A percentile compares a stretch with the other conserved stretches of the same genome.
These are phyloP conservation scores for Plasmodium chabaudi DNA, from an alignment of 169 alveolate species.

Conservation along the genomic window DNA sequence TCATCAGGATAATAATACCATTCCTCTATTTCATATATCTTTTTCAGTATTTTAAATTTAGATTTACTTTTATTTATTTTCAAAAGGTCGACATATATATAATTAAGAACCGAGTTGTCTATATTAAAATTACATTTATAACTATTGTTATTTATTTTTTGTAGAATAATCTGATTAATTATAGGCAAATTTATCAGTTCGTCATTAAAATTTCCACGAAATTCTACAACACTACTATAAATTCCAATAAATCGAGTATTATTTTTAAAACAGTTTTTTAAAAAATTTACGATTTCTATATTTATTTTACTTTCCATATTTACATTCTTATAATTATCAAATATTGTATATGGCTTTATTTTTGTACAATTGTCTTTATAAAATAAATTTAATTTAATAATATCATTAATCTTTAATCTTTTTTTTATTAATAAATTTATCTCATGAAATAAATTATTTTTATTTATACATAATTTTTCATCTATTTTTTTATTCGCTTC, in stretches of 20 bases:
- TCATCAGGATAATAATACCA: conserved; percentile 43
- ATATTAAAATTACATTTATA: conserved; percentile 63
- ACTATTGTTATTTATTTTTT: conserved; percentile 51
- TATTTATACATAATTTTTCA: conserved; percentile 17
- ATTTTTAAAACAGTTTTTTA: conserved; percentile 27
- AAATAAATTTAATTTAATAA: conserved; percentile 44
- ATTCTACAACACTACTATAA: conserved; percentile 55
- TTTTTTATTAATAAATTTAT: conserved; percentile 38
- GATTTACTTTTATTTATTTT: conserved; percentile 60
- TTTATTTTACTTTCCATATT: conserved; percentile 65
- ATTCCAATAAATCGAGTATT: conserved; percentile 19
- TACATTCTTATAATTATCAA: conserved; percentile 63
- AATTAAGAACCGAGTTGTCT: conserved; percentile 33
- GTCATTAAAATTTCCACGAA: conserved; percentile 55
- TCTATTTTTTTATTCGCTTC: conserved; percentile 3
- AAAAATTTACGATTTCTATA: conserved; percentile 42
- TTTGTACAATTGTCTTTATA: conserved; percentile 62
- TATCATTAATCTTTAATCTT: conserved; percentile 53
- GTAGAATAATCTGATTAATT: conserved; percentile 44
- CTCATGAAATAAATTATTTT: conserved; percentile 53
- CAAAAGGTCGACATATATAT: conserved; percentile 58
- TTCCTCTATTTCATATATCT: conserved; percentile 56
- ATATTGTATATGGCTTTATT: conserved; percentile 51
- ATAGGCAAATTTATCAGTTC: conserved; percentile 55
- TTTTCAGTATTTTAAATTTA: conserved; percentile 53